phyloP scores from a whole-genome alignment of 352 stramenopile species.

The Pythium diclinum region DNA sequence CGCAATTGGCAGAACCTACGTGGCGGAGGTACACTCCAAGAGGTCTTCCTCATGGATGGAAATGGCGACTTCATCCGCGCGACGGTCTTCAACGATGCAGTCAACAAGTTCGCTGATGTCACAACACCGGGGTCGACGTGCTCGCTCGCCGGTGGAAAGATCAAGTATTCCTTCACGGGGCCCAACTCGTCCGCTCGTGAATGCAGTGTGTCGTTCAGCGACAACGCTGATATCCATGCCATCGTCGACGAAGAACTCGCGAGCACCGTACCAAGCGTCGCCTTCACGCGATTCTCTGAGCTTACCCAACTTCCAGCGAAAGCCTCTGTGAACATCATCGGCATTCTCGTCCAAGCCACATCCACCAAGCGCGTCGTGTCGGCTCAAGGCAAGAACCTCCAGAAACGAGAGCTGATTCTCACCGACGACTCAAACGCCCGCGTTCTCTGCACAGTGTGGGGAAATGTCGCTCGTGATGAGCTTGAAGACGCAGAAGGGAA shows the following conservation, averaged over 20 bases:
- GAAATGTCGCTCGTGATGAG: background rate
- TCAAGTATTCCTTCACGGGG: background rate
- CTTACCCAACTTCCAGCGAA: background rate
- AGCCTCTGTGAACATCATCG: conserved; percentile 1
- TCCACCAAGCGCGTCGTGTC: background rate
- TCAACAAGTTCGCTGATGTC: background rate
- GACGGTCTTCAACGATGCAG: background rate
- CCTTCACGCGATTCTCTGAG: background rate
- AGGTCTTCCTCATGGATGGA: background rate
- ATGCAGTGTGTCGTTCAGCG: background rate
- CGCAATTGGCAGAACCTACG: background rate
- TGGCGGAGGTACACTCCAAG: background rate
- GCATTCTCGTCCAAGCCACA: background rate
- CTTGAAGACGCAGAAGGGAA: background rate
- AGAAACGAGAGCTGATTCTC: background rate
- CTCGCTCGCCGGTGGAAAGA: background rate
- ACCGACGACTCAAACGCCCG: background rate
- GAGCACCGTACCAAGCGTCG: background rate
- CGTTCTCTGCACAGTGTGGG: conserved; percentile 3
- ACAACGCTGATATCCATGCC: background rate
- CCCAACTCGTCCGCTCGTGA: background rate
- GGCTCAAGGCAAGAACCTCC: background rate
- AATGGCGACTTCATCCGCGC: background rate
- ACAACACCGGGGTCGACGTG: background rate
- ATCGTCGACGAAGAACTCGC: background rate